Evolutionary conservation across 2,329 filamentous ascomycete genomes (phyloP), one percentile per base, ranked within the genome.

Genomic region (Monilinia fructigena): DNA sequence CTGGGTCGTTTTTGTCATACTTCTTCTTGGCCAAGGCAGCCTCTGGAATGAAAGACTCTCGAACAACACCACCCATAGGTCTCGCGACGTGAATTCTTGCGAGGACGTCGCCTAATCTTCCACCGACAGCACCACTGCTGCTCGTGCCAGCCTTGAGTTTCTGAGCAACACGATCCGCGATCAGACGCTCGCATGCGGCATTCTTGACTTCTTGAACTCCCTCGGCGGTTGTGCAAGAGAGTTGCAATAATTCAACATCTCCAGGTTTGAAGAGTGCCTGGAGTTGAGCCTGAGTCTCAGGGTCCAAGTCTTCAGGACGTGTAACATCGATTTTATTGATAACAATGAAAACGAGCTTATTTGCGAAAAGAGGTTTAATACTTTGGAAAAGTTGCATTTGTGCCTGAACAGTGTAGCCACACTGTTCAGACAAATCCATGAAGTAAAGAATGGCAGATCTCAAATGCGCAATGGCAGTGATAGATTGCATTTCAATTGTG

Each of bases 401-500:
- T 10, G 93, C 93, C 70, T 89, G 84, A 23, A 99, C 91, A 3
- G 92, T 92, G 82, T 97, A 99, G 67, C 95, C 95, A 74, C 93
- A 97, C 82, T 97, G 92, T 82, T 97, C 94, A 28, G 91, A 96
- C 69, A 97, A 83, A 82, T 98, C 94, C 91, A 98, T 97, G 77
- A 98, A 98, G 80, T 98, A 98, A 68, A 98, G 83, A 71, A 99
- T 96, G 66, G 94, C 94, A 53, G 93, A 96, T 74, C 94, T 87
- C 76, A 99, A 83, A 82, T 99, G 96, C 62, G 95, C 95, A 81
- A 99, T 97, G 14, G 96, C 95, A 23, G 94, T 98, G 73, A 99
- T 97, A 69, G 91, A 91, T 83, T 98, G 95, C 92, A 98, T 98
- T 80, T 99, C 95, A 76, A 99, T 99, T 4, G 95, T 98, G 81